Evolutionary conservation across 73 alveolate genomes (phyloP), one percentile per base, ranked within the genome.

Genomic region (Blepharisma japonicum): DNA sequence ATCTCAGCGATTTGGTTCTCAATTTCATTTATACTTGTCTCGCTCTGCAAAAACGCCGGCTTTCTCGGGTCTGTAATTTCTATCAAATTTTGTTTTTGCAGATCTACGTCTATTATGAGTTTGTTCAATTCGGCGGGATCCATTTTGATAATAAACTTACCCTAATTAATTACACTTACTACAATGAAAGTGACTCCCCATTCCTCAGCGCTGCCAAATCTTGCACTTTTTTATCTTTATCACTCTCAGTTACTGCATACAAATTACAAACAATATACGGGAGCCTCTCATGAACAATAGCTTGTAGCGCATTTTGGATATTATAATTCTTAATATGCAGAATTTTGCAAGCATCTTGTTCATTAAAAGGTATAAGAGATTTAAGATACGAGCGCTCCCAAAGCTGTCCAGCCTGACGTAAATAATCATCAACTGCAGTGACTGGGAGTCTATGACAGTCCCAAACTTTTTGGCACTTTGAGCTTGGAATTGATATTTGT

Each of bases 301-400:
- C 74, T 18, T 61, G 74, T 25, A 61, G 23, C 18, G 74, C 74
- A 61, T 61, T 61, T 61, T 61, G 74, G n/a, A 61, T 39, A 61
- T 61, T 14, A 61, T 61, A 61, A 8, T 39, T 61, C 74, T 61
- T 61, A 48, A 61, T 25, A 61, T 61, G 74, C 2, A 61, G 23
- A 9, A 61, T 61, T 61, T 61, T 61, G 47, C 74, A 61, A 20
- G 74, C 74, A 2, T 61, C 74, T 25, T 61, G 74, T 5, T 61
- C 74, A 5, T 61, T 61, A 61, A 20, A 61, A 0, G 74, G 74
- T 25, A 61, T 39, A 20, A 61, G 47, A 20, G 49, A 14, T 14
- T 61, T 61, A n/a, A 61, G 23, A 61, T 61, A 61, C 38, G 49
- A 18, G 23, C 18, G 18, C 14, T n/a, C 74, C 74, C 74, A 61